Base-by-base conservation (phyloP, 108 stramenopile species). In the Fistulifera pelliculosa region DNA sequence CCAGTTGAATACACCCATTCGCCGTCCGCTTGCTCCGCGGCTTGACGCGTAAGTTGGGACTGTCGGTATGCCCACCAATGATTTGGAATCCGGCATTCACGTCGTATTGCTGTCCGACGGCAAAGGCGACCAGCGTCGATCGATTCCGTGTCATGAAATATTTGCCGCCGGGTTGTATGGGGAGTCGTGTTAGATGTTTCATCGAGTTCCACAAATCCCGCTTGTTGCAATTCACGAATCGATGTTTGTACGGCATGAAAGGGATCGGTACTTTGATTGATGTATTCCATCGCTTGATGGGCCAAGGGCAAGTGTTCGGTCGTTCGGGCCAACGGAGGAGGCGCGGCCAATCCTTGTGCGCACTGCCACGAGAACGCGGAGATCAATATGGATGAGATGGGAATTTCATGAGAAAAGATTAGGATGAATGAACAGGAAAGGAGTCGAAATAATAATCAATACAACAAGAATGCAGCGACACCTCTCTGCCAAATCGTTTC, bases 131-230 rank as follows among this genome's bases (percentile, higher is more conserved):
- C 15, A 97, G 52, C 2, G 92, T 88, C 23, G 77, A 82, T 60
- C 83, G 88, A 67, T 97, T 95, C n/a, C 90, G 52, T 0, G 96
- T 94, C 49, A 84, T 94, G 72, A 79, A 96, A 52, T 97, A 97
- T 59, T 87, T 93, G 6, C 96, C 96, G 10, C 88, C 87, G 1
- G 69, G 54, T n/a, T 52, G 25, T 24, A 70, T 11, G 31, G 60
- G 54, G 1, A 18, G 60, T 10, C 38, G 15, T 27, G 23, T 61
- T 51, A 16, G 41, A 58, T 14, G 58, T 53, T 6, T 84, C 76
- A 11, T 68, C 62, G 60, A 85, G 68, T 49, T 81, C 78, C 24
- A 62, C 50, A 54, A 86, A 90, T 38, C 88, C 85, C 0, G 70
- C 83, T 7, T 54, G 39, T 52, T 79, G 45, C 28, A 90, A 48